Conservation (phyloP, 768 basidiomycete genomes). For the Tephrocybe sp. region DNA sequence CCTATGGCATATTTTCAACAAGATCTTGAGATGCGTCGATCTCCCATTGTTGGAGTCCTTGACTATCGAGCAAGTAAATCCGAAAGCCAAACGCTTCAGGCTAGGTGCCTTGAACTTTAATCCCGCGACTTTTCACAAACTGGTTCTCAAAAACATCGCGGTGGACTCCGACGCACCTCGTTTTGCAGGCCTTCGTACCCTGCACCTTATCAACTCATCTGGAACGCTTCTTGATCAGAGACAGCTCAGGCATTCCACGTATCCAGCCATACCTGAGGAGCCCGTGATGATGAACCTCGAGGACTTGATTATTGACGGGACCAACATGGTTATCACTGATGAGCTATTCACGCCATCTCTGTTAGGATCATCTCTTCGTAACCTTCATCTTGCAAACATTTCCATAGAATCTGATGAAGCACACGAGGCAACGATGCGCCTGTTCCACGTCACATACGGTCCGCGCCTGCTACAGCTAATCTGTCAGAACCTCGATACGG, state of each 20-base stretch:
- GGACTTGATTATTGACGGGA: background rate
- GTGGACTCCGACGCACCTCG: conserved; percentile 8
- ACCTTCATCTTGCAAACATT: background rate
- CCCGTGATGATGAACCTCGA: conserved; percentile 5
- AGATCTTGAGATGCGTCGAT: background rate
- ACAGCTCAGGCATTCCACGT: conserved; percentile 7
- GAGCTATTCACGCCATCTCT: conserved; percentile 4
- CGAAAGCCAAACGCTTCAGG: background rate
- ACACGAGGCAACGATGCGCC: background rate
- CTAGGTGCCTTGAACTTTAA: conserved; percentile 9
- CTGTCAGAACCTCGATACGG: background rate
- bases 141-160: conserved; percentile 1
- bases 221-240: conserved; percentile 11
- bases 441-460: conserved; percentile 2
- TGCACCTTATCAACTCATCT: conserved; percentile 4
- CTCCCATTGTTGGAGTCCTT: background rate
- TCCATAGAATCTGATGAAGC: background rate
- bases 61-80: conserved; percentile 2
- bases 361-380: background rate
- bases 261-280: conserved; percentile 6
- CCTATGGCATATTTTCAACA: conserved; percentile 1
- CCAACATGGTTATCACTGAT: background rate
- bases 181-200: conserved; percentile 2
- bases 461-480: background rate
- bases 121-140: background rate